Evolutionary conservation across 495 filamentous ascomycete species (phyloP).

Genomic region (Terfezia boudieri): DNA sequence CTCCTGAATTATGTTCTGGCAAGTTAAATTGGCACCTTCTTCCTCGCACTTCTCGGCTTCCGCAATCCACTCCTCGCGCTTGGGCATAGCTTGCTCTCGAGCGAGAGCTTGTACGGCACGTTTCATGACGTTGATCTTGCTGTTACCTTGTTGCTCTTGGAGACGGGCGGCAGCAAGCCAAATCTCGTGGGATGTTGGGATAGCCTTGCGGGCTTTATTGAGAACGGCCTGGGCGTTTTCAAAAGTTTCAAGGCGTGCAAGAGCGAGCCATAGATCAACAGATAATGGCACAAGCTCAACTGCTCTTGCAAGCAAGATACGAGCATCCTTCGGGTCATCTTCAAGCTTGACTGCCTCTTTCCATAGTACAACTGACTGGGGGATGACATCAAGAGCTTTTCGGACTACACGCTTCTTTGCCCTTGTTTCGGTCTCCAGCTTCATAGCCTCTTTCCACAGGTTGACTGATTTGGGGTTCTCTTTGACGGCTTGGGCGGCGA

Average conservation of each 20-base stretch:
- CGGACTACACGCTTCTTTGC: slow-evolving; percentile 79
- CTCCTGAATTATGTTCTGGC: slow-evolving; percentile 67
- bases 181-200: slow-evolving; percentile 76
- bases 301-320: slow-evolving; percentile 71
- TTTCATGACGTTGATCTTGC: slow-evolving; percentile 78
- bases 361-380: slow-evolving; percentile 83
- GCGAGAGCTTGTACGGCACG: slow-evolving; percentile 76
- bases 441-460: slow-evolving; percentile 89
- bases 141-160: slow-evolving; percentile 68
- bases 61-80: slow-evolving; percentile 87
- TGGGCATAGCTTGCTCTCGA: slow-evolving; percentile 82
- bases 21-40: slow-evolving; percentile 71
- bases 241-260: slow-evolving; percentile 68
- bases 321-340: slow-evolving; percentile 66
- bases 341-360: slow-evolving; percentile 94
- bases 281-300: slow-evolving; percentile 83
- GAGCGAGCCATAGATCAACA: slow-evolving; percentile 82
- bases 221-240: slow-evolving; percentile 84
- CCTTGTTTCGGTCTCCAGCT: slow-evolving; percentile 54
- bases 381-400: slow-evolving; percentile 71
- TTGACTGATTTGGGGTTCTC: slow-evolving; percentile 70
- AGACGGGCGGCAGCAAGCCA: slow-evolving; percentile 89
- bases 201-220: slow-evolving; percentile 82
- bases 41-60: slow-evolving; percentile 91
- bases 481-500: slow-evolving; percentile 84